These are phyloP conservation scores for Aspergillus steynii DNA, from an alignment of 495 filamentous ascomycete species.

Conservation along the genomic window DNA sequence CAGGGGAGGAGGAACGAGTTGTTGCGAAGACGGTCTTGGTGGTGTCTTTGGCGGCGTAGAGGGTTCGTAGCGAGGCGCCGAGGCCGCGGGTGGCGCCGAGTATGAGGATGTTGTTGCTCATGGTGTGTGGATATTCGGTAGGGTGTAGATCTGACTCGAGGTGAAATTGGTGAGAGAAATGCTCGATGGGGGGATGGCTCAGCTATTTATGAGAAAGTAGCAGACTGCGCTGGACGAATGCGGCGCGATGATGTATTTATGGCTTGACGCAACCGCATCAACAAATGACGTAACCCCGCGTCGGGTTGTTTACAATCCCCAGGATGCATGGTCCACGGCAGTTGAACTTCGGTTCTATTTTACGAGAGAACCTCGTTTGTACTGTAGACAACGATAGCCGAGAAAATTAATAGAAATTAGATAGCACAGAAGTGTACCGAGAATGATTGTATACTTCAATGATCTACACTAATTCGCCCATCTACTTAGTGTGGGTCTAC, in stretches of 20 bases:
- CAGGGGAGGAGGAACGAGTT: conserved; percentile 35
- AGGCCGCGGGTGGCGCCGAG: conserved; percentile 69
- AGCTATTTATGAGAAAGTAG: not conserved
- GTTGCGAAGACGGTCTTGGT: conserved; percentile 59
- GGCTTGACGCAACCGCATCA: conserved; percentile 13
- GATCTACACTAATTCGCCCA: not conserved
- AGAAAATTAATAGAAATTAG: not conserved
- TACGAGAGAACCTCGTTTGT: not conserved
- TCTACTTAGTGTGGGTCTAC: not conserved
- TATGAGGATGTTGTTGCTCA: conserved; percentile 53
- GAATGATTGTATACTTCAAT: not conserved
- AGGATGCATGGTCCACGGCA: not conserved
- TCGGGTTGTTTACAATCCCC: not conserved
- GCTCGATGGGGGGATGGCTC: not conserved
- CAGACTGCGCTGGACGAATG: not conserved
- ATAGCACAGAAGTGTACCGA: not conserved
- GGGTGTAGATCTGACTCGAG: not conserved
- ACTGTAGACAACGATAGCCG: not conserved
- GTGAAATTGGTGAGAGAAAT: not conserved
- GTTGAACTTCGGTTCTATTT: too few species aligned
- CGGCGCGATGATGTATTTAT: not conserved
- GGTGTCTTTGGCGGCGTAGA: conserved; percentile 53
- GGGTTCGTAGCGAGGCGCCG: conserved; percentile 58
- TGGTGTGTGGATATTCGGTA: conserved; percentile 11
- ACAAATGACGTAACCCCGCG: conserved; percentile 17